Conservation (phyloP, 352 stramenopile genomes). For the Globisporangium polare region DNA sequence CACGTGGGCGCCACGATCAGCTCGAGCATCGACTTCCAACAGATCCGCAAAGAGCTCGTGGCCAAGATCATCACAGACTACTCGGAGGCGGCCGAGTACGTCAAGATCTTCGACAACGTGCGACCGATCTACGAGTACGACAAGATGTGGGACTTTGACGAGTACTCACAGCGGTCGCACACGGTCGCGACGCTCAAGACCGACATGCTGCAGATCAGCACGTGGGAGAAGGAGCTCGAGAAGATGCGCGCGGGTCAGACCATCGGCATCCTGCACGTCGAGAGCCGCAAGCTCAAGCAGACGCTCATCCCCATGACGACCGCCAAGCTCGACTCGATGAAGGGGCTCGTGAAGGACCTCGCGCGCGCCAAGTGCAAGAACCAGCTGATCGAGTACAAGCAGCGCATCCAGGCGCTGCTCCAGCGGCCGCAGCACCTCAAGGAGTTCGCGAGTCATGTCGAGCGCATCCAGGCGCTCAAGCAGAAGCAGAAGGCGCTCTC, state of each 20-base stretch:
- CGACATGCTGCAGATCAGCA: slow-evolving; percentile 90
- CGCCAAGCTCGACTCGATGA: slow-evolving; percentile 91
- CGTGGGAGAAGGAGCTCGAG: slow-evolving; percentile 93
- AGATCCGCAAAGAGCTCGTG: slow-evolving; percentile 74
- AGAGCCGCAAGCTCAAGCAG: slow-evolving; percentile 92
- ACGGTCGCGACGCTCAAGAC: slow-evolving; percentile 84
- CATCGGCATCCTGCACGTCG: slow-evolving; percentile 91
- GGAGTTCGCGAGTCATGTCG: slow-evolving; percentile 89
- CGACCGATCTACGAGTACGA: slow-evolving; percentile 91
- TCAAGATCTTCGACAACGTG: slow-evolving; percentile 91
- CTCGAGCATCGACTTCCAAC: slow-evolving; percentile 61
- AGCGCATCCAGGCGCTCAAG: slow-evolving; percentile 72
- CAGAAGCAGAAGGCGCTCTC: slow-evolving; percentile 72
- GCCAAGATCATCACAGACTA: slow-evolving; percentile 88
- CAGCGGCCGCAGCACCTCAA: slow-evolving; percentile 87
- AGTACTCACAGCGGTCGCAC: slow-evolving; percentile 75
- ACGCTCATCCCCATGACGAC: slow-evolving; percentile 91
- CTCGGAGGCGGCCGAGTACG: slow-evolving; percentile 83
- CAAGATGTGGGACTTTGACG: slow-evolving; percentile 89
- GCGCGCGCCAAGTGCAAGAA: slow-evolving; percentile 86
- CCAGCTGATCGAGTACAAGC: slow-evolving; percentile 89
- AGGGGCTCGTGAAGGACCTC: slow-evolving; percentile 89
- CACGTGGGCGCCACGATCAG: slow-evolving; percentile 78
- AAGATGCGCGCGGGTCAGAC: slow-evolving; percentile 91
- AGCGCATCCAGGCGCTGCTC: slow-evolving; percentile 80